Base-by-base conservation (phyloP, 1,284 basidiomycete species). In the Caloboletus inedulis region DNA sequence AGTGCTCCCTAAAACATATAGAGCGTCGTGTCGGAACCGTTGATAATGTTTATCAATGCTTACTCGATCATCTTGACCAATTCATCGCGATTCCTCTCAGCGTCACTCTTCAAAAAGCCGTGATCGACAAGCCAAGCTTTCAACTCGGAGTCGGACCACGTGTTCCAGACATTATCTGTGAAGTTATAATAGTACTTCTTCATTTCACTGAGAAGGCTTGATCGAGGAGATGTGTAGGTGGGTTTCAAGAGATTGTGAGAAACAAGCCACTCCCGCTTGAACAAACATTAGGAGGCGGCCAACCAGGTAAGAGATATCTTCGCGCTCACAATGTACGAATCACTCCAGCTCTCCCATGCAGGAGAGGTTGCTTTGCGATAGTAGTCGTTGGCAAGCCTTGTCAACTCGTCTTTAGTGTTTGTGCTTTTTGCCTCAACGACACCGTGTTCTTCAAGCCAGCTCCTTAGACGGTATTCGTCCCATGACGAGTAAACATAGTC, bases 401-500 rank as follows among this genome's bases (percentile, higher is more conserved):
- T 69, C 29, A 95, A 69, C 61, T 91, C 83, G n/a, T 82, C 78
- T 48, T 84, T 81, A 41, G 77, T 82, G 52, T 79, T 80, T 53
- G 85, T 74, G 16, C 77, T 72, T 57, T 84, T 81, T 13, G 84
- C 78, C 63, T 90, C 82, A 56, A 92, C 67, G 34, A 91, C 72
- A 31, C 87, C 85, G 63, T 90, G 84, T 40, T 85, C 77, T 61
- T 88, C 82, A 43, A 95, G 81, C 73, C 87, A 97, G 0, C 68
- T 68, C 51, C 82, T 76, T 42, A 91, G 72, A 56, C 79, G 75
- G 62, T 78, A 86, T 61, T 96, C 91, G 54, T 87, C 83, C 94
- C 94, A 96, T 2, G 85, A 81, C 0, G 89, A 91, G 69, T 90
- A 95, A 7, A 94, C 72, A 61, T 94, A 95, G 70, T 97, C 93